Evolutionary conservation across 495 filamentous ascomycete species (phyloP).

Genomic region (Aspergillus heteromorphus): DNA sequence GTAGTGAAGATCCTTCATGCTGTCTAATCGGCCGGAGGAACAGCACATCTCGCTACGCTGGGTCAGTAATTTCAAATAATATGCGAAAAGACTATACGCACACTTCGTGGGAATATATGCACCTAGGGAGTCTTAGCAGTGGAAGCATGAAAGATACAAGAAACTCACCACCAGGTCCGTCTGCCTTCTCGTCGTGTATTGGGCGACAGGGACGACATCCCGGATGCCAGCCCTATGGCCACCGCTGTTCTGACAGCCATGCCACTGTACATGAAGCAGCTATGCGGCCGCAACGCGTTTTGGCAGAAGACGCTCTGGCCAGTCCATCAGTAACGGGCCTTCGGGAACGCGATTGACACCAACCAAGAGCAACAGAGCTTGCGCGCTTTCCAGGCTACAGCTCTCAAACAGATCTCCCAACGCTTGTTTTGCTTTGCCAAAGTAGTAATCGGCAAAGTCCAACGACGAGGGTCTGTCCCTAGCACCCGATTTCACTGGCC

Average conservation of each 20-base stretch:
- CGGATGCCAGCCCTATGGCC: constrained; percentile 22
- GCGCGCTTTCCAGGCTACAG: constrained; percentile 20
- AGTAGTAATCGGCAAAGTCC: constrained; percentile 23
- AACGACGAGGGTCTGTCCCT: constrained; percentile 12
- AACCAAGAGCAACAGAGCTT: constrained; percentile 23
- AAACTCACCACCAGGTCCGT: constrained; percentile 24
- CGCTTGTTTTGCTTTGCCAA: constrained; percentile 17
- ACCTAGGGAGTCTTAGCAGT: constrained; percentile 9
- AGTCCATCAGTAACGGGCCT: neutral
- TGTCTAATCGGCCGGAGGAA: constrained; percentile 24
- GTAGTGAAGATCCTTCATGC: constrained; percentile 24
- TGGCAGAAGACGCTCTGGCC: constrained; percentile 19
- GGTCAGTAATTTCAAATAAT: neutral
- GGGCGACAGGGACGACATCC: constrained; percentile 18
- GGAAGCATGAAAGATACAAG: neutral
- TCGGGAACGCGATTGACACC: neutral
- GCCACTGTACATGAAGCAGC: constrained; percentile 23
- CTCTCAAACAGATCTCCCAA: constrained; percentile 26
- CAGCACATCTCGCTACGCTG: constrained; percentile 24
- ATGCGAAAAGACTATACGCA: constrained; percentile 2
- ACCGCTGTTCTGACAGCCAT: constrained; percentile 24
- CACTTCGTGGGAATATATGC: constrained; percentile 23
- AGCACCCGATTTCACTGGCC: neutral
- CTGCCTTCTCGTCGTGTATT: constrained; percentile 15
- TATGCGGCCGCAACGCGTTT: constrained; percentile 23